These are phyloP conservation scores for Fusarium bulbicola DNA, from an alignment of 2,329 filamentous ascomycete species.

Conservation along the genomic window DNA sequence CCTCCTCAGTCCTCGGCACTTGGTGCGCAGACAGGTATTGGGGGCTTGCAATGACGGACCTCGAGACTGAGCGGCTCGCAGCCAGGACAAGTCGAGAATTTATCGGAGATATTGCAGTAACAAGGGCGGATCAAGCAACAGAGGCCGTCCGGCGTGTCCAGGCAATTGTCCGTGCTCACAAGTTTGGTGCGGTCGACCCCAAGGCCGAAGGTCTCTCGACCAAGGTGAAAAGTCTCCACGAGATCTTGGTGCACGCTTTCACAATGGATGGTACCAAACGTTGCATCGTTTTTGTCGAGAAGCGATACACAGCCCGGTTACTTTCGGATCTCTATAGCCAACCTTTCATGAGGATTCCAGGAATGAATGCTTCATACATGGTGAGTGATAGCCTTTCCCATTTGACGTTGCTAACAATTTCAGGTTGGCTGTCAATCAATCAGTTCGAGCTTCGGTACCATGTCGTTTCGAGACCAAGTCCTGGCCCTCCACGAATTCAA, in stretches of 20 bases:
- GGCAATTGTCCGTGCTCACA: conserved; percentile 62
- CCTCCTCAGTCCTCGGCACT: conserved; percentile 74
- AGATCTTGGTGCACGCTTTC: conserved; percentile 72
- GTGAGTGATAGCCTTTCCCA: conserved; percentile 51
- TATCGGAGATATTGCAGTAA: conserved; percentile 21
- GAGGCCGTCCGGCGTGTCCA: conserved; percentile 67
- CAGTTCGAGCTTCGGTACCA: conserved; percentile 63
- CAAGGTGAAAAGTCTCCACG: conserved; percentile 74
- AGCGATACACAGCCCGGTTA: conserved; percentile 79
- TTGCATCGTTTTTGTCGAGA: conserved; percentile 89
- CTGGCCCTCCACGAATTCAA: conserved; percentile 74
- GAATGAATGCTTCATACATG: conserved; percentile 70
- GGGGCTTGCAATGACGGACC: conserved; percentile 73
- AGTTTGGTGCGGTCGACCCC: conserved; percentile 50
- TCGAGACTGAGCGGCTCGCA: conserved; percentile 69
- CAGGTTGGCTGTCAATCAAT: conserved; percentile 44
- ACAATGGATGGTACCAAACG: conserved; percentile 58
- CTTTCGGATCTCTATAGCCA: conserved; percentile 74
- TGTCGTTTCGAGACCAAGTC: conserved; percentile 79
- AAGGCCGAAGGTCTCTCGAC: conserved; percentile 64
- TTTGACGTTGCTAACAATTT: background rate
- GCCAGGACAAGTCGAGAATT: conserved; percentile 58
- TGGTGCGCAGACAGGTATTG: conserved; percentile 90
- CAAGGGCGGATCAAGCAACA: conserved; percentile 57
- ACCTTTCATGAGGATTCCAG: conserved; percentile 61